Conservation (phyloP, 345 rosid species). For the Gossypium rotundifolium region DNA sequence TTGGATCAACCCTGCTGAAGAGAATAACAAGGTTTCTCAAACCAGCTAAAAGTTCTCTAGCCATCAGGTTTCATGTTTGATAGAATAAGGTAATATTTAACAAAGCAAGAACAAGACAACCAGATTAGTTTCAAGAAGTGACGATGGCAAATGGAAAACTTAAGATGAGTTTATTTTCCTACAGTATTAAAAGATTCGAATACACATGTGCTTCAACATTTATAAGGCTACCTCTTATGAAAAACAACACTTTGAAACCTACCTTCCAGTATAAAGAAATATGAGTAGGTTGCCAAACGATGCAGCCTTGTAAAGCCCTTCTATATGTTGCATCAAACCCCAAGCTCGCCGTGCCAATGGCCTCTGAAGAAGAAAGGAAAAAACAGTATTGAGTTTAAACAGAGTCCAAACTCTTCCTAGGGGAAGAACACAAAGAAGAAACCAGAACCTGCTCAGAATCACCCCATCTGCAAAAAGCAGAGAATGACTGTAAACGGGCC, state of each 20-base stretch:
- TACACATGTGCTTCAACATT: neutral
- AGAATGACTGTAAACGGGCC: conserved; percentile 85
- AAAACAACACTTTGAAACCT: conserved; percentile 8
- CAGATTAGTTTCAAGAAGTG: neutral
- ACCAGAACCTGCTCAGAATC: conserved; percentile 74
- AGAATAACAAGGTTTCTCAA: neutral
- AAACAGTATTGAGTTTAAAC: conserved; percentile 7
- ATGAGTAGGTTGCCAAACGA: conserved; percentile 81
- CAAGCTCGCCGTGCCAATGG: conserved; percentile 78
- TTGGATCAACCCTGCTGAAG: neutral
- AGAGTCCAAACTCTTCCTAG: neutral
- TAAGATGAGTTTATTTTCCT: neutral
- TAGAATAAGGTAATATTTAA: neutral
- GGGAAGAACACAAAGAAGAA: neutral
- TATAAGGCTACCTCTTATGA: neutral
- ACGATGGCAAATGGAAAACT: neutral
- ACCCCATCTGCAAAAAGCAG: conserved; percentile 98
- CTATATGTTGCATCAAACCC: conserved; percentile 65
- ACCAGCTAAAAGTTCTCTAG: neutral
- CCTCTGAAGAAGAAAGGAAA: conserved; percentile 43
- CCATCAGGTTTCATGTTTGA: neutral
- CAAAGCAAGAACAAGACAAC: neutral
- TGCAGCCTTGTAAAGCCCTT: conserved; percentile 87
- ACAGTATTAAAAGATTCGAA: neutral
- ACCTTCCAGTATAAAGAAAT: conserved; percentile 94